Evolutionary conservation across 192 early-diverging fungal genomes (phyloP), one percentile per base, ranked within the genome.

Genomic region (Paraglomus brasilianum): DNA sequence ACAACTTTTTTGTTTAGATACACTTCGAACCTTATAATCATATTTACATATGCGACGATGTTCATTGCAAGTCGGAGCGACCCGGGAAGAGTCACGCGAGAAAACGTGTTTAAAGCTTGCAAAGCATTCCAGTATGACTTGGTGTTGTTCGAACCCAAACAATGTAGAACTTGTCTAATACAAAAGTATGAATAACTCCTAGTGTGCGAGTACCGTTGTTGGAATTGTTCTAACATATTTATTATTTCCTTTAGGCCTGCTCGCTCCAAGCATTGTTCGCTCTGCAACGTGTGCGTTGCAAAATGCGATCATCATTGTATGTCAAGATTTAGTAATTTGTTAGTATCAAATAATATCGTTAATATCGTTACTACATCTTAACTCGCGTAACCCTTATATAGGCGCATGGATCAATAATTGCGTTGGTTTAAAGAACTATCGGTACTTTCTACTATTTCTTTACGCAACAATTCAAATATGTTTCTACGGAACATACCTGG

Each of bases 231-330:
- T 11, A 39, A 58, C n/a, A 5, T 14, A 45, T 65, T 15, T 65
- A 51, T 30, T 22, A 15, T 41, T 15, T 24, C 11, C 50, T 67
- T 8, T 61, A 84, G 81, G 51, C 83, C 83, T 42, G 83, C 83
- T 39, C 67, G 83, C 5, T 85, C 83, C 8, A 85, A 85, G 42
- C 83, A 85, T 60, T 85, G 83, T 52, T 83, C 83, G 10, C 50
- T 82, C 62, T 85, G 83, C 58, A 79, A 85, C 17, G 75, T 74
- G 40, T 85, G 83, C 69, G 70, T 85, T 11, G 75, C 76, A 2
- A 50, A 74, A 52, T 70, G 61, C 5, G 83, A 85, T 49, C 83
- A 85, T 14, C 83, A 85, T 36, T 85, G 84, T 78, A 74, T 43
- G 77, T 47, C 13, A 15, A 44, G n/a, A 14, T 21, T 46, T 30